Percentiles rank a stretch among this genome's conserved stretches.
These are phyloP conservation scores for Alopecurus myosuroides DNA, from an alignment of 176 grass and related monocot species.

Conservation along the genomic window DNA sequence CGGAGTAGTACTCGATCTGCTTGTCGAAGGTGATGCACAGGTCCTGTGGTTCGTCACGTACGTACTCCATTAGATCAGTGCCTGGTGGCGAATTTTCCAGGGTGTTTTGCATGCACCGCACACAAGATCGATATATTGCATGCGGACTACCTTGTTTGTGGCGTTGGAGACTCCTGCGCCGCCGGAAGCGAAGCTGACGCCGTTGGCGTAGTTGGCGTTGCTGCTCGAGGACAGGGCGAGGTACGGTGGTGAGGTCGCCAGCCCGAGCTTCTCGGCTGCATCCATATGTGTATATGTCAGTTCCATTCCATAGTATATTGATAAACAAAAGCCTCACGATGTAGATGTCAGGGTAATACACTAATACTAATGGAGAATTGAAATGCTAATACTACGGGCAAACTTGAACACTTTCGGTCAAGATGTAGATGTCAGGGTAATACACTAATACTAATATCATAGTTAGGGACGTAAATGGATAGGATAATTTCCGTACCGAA, in stretches of 20 bases:
- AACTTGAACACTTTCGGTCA: not conserved
- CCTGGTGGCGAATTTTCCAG: not conserved
- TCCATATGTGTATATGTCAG: not conserved
- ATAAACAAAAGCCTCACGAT: too few species aligned
- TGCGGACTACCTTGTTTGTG: constrained; percentile 59
- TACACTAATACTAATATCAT: too few species aligned
- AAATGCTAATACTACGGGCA: not conserved
- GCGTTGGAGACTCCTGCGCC: constrained; percentile 57
- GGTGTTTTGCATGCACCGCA: not conserved
- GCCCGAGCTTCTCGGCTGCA: constrained; percentile 59
- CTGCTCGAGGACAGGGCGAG: constrained; percentile 45
- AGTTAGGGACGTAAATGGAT: not conserved
- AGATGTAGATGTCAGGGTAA: not conserved
- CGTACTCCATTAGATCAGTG: not conserved
- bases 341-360: too few species aligned
- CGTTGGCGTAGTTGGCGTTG: constrained; percentile 42
- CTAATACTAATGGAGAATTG: too few species aligned
- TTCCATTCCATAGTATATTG: not conserved
- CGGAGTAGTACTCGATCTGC: constrained; percentile 61
- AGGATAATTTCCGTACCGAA: not conserved
- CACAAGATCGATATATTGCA: not conserved
- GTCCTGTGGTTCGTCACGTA: constrained; percentile 13
- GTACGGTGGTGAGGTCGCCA: constrained; percentile 53
- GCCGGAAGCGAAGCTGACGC: constrained; percentile 83
- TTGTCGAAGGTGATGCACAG: constrained; percentile 64